phyloP scores from a whole-genome alignment of 257 asterid genomes.

The Scutellaria baicalensis region DNA sequence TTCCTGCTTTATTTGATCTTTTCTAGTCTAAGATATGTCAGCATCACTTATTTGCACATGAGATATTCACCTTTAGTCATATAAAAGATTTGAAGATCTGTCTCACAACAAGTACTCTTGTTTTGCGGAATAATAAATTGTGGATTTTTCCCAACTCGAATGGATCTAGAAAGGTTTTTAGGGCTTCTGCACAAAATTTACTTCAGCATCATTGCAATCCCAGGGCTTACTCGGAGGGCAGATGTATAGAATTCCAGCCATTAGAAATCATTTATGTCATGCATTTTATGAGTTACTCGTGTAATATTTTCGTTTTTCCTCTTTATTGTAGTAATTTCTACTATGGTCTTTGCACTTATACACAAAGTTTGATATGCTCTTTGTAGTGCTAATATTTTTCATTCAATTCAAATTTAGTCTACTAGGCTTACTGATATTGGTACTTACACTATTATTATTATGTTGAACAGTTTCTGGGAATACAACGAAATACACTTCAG shows the following conservation, averaged over 20 bases:
- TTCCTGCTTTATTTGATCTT: neutral
- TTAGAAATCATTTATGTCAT: neutral
- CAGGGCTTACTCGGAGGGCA: neutral
- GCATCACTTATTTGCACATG: neutral
- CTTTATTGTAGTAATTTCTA: neutral
- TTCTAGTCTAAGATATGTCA: neutral
- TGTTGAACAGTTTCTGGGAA: conserved; percentile 51
- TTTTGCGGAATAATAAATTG: neutral
- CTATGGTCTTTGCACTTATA: neutral
- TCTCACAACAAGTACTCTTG: neutral
- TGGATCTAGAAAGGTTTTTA: neutral
- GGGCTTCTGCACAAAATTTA: neutral
- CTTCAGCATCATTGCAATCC: neutral
- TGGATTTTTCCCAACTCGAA: neutral
- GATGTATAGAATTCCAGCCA: neutral
- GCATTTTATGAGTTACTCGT: neutral
- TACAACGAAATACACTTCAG: conserved; percentile 51
- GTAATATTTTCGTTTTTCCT: neutral
- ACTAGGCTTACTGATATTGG: neutral
- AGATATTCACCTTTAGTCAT: neutral
- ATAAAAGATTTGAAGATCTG: neutral
- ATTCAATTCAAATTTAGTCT: neutral
- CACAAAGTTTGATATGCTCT: neutral
- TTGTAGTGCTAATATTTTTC: neutral
- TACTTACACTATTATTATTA: neutral